Evolutionary conservation across 768 basidiomycete species (phyloP), one percentile per base, ranked within the genome.

Genomic region (Lactarius deliciosus): DNA sequence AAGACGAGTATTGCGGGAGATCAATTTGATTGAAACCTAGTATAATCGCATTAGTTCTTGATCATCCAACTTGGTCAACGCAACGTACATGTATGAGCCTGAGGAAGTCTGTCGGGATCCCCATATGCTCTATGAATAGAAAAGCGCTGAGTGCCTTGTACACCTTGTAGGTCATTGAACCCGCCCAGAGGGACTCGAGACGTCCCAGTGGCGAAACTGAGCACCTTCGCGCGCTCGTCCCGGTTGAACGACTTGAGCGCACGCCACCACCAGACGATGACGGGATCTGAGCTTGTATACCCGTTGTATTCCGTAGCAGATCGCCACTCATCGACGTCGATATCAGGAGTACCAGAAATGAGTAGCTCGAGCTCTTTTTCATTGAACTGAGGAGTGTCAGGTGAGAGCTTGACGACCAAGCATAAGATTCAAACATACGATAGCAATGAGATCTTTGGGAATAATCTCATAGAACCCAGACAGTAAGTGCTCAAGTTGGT

Each of bases 231-330:
- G 64, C 94, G 83, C 77, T 99, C 97, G 72, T 98, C 96, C 40
- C 96, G 91, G 71, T 91, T 94, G 80, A 98, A 98, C 10, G 94
- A 96, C 77, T 98, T 94, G 53, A 99, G 84, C 2, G 96, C 96
- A 70, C 97, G 86, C 97, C 97, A 99, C 91, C 94, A 98, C 96
- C 96, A 99, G 34, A 92, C 89, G 66, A 98, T 95, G 73, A 96
- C 95, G 7, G 96, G 93, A 75, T 99, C 96, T 3, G 90, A 91
- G 72, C 90, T 85, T 7, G 83, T 85, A 75, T 93, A 94, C 57
- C 92, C 91, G 69, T 89, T 92, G 78, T 95, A 94, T 73, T 95
- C 94, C 3, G 92, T 95, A 15, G 92, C 92, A 18, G 90, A 88
- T 61, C 92, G 86, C 94, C 94, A 96, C 77, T 98, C 97, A 75